A percentile compares a stretch with the other conserved stretches of the same genome.
phyloP scores from a whole-genome alignment of 352 stramenopile species.

The Peronospora farinosa region DNA sequence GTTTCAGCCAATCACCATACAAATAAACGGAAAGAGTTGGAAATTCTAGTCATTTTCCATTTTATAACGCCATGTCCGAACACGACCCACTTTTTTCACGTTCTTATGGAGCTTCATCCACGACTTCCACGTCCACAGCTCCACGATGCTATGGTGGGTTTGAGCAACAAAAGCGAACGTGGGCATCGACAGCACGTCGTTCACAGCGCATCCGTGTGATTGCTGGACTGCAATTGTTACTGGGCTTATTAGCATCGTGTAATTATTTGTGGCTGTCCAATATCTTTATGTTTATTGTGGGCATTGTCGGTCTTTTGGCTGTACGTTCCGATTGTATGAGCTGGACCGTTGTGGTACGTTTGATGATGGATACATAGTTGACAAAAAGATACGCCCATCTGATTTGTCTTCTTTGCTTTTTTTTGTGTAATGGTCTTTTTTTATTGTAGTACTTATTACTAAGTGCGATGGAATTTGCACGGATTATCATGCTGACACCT shows the following conservation, averaged over 20 bases:
- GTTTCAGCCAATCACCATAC: too few species aligned
- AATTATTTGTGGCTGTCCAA: conserved; percentile 79
- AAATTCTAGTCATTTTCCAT: too few species aligned
- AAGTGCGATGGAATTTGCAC: conserved; percentile 62
- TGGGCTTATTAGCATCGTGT: conserved; percentile 49
- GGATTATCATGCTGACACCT: conserved; percentile 59
- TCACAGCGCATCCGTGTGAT: conserved; percentile 66
- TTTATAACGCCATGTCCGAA: conserved; percentile 11
- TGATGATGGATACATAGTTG: background rate
- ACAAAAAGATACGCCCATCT: conserved; percentile 8
- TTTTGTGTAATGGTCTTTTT: conserved; percentile 2
- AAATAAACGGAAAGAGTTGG: too few species aligned
- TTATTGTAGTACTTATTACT: conserved; percentile 53
- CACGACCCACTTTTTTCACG: conserved; percentile 33
- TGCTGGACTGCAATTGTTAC: conserved; percentile 46
- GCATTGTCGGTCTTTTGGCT: conserved; percentile 57
- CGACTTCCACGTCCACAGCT: conserved; percentile 32
- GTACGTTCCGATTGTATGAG: conserved; percentile 71
- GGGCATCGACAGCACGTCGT: conserved; percentile 50
- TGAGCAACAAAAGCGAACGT: conserved; percentile 73
- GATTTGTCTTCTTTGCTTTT: conserved; percentile 16
- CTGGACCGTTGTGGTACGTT: conserved; percentile 67
- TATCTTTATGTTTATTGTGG: conserved; percentile 64
- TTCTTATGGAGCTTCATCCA: conserved; percentile 30
- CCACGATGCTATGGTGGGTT: conserved; percentile 61